phyloP scores from a whole-genome alignment of 2,329 filamentous ascomycete species.

The Lomentospora prolificans region DNA sequence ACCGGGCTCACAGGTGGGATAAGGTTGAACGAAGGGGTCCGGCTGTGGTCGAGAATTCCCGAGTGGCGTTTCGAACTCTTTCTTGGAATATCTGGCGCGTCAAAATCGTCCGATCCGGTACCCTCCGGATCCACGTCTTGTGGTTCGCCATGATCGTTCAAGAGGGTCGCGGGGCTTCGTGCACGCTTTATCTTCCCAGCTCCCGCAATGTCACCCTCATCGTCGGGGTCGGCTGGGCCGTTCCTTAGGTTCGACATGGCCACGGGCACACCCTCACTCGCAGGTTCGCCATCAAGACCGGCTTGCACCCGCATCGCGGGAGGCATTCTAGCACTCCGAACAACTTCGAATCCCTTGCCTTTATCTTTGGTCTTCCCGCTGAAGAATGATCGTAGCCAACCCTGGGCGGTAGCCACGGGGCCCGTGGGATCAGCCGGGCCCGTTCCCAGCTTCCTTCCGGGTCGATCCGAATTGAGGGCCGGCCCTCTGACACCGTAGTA shows the following conservation, averaged over 20 bases:
- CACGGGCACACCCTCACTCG: constrained; percentile 55
- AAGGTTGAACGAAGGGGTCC: constrained; percentile 26
- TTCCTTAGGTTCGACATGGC: constrained; percentile 50
- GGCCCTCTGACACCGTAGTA: constrained; percentile 91
- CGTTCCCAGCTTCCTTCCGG: constrained; percentile 78
- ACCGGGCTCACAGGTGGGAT: constrained; percentile 11
- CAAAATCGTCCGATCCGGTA: constrained; percentile 18
- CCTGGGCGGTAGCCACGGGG: constrained; percentile 77
- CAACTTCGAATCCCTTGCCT: constrained; percentile 93
- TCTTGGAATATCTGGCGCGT: constrained; percentile 53
- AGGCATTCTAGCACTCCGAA: constrained; percentile 79
- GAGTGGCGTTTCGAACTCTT: constrained; percentile 62
- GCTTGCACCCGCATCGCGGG: constrained; percentile 38
- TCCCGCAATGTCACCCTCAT: constrained; percentile 22
- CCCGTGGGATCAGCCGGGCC: constrained; percentile 92
- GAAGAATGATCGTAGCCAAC: constrained; percentile 76
- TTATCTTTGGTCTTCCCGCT: constrained; percentile 87
- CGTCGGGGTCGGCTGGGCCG: constrained; percentile 56
- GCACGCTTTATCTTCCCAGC: constrained; percentile 24
- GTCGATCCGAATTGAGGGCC: constrained; percentile 70
- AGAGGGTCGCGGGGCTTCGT: constrained; percentile 19
- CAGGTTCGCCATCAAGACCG: constrained; percentile 55
- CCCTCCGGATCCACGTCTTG: constrained; percentile 29
- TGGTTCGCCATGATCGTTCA: constrained; percentile 5
- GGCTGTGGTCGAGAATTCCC: constrained; percentile 22